Base-by-base conservation (phyloP, 441 rosid species). In the Populus hybrid region DNA sequence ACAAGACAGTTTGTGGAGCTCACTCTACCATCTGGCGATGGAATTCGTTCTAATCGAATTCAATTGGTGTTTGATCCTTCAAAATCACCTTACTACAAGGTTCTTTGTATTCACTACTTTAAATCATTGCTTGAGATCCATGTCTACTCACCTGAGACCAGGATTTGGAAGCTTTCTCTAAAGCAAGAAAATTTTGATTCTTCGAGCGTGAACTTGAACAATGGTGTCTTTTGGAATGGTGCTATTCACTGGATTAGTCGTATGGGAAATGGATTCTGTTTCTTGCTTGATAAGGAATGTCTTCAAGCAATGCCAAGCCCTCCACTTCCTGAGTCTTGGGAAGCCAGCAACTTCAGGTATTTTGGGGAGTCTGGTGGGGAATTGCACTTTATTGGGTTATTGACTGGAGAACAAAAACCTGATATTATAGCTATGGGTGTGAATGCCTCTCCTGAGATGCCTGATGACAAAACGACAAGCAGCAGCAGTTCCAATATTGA, bases 21-120 rank as follows among this genome's bases (percentile, higher is more conserved):
- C 0, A 78, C 81, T 16, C 69, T 75, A 38, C 72, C 53, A 20
- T 72, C 34, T 34, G 32, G 6, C 3, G 23, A 40, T 26, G 38
- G 73, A 59, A 2, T 67, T n/a, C 16, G 71, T 32, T 6, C n/a
- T 35, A 69, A 7, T n/a, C 34, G 72, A 23, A 8, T 50, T 68
- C 70, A 71, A 73, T 73, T 87, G 42, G 89, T 89, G 23, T 90
- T 84, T 30, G 86, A 89, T 78, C 92, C 90, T 68, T 76, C 21
- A 8, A 42, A 20, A 71, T 64, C 90, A 50, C 82, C 87, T 76
- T 53, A 81, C 26, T 87, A 85, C 26, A 87, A 87, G 76, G 87
- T 86, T 50, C 61, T 86, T 59, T 81, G 82, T 61, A 74, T 86
- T 34, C 66, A 76, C 40, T 24, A 20, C 7, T 11, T 76, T 35